A percentile compares a stretch with the other conserved stretches of the same genome.
Conservation (phyloP, 495 filamentous ascomycete genomes). For the Clohesyomyces aquaticus region DNA sequence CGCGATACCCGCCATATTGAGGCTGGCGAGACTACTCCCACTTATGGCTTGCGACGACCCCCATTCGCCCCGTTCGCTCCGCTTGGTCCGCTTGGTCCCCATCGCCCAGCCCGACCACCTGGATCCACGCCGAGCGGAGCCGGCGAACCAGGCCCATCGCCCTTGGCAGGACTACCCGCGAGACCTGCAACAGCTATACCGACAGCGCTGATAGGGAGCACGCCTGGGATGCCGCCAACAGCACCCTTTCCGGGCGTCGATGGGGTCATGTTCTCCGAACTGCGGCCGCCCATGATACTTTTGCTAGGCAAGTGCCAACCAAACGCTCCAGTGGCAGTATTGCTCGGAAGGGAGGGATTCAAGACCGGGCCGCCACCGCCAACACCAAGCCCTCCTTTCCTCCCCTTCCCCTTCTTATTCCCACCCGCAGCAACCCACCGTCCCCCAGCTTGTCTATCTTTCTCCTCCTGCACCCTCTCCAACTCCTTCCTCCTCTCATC, state of each 20-base stretch:
- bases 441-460: slow-evolving; percentile 4
- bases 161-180: not conserved
- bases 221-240: not conserved
- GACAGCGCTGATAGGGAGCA: not conserved
- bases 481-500: not conserved
- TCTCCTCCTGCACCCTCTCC: not conserved
- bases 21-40: not conserved
- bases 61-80: not conserved
- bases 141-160: not conserved
- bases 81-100: slow-evolving; percentile 9
- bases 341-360: not conserved
- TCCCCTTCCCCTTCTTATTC: slow-evolving; percentile 4
- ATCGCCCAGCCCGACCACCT: slow-evolving; percentile 5
- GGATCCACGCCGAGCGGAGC: not conserved
- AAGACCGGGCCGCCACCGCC: not conserved
- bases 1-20: not conserved
- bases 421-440: slow-evolving; percentile 6
- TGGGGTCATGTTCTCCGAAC: not conserved
- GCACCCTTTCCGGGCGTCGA: not conserved
- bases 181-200: not conserved
- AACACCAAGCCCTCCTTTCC: too few relatives aligned
- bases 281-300: too few relatives aligned
- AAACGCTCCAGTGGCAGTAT: not conserved
- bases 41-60: not conserved
- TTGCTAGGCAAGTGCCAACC: too few relatives aligned